Base-by-base conservation (phyloP, 495 filamentous ascomycete genomes). In the Penicillium diatomitis region DNA sequence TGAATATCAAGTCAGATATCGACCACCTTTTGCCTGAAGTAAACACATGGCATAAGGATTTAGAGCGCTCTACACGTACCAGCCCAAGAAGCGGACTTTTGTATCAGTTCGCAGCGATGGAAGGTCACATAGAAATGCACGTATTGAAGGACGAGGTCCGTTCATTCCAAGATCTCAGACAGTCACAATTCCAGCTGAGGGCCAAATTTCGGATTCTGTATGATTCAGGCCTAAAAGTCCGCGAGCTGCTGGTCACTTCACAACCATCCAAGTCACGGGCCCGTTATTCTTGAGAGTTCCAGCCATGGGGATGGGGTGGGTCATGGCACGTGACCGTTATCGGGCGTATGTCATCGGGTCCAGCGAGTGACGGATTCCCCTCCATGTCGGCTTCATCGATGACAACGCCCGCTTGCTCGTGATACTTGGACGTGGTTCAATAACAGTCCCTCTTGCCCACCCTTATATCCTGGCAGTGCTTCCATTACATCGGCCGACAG, bases 51-150 rank as follows among this genome's bases (percentile, higher is more conserved):
- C 20, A 36, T 36, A 36, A 36, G 34, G 1, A 36, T 36, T 10
- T 20, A 20, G 20, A 20, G 20, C 20, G 20, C 20, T 20, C 20
- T 20, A 20, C 20, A 64, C 81, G 71, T 75, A 92, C 90, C 91
- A 96, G 66, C 89, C 90, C 28, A 96, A 73, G 67, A 96, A 95
- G 46, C 91, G 82, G 50, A 96, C 80, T 67, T 96, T 96, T 9
- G 79, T 71, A 34, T 85, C 83, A 10, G 72, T 56, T 27, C 74
- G 66, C 34, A 73, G 69, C 30, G 57, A 63, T 10, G 70, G 67
- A 5, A 96, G 70, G 32, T 79, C 70, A 11, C 78, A 80, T 38
- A 96, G 76, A 48, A 90, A 80, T 48, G 79, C 80, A 35, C 87
- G 76, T 37, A 66, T 73, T 7, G 84, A 85, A 12, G 88, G 80